Percentiles rank a stretch among this genome's conserved stretches.
phyloP scores from a whole-genome alignment of 805 yeast species.

The Candida ipomoeae region DNA sequence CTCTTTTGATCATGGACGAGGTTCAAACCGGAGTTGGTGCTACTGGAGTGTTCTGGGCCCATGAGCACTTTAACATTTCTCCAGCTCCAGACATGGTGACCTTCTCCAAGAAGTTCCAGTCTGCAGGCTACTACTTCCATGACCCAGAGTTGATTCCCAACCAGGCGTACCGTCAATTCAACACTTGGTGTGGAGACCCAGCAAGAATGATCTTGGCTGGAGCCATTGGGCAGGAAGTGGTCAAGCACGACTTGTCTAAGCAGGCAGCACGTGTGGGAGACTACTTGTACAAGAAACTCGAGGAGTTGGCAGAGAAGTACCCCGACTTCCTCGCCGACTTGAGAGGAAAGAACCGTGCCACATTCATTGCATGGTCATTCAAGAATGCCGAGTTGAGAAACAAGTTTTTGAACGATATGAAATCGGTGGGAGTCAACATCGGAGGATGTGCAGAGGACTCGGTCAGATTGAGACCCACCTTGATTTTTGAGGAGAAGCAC shows the following conservation, averaged over 20 bases:
- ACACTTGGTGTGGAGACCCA: slow-evolving; percentile 94
- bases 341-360: slow-evolving; percentile 72
- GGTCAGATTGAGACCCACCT: slow-evolving; percentile 76
- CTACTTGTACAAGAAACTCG: slow-evolving; percentile 58
- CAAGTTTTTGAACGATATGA: slow-evolving; percentile 56
- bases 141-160: slow-evolving; percentile 70
- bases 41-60: slow-evolving; percentile 83
- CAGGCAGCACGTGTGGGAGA: slow-evolving; percentile 60
- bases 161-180: slow-evolving; percentile 82
- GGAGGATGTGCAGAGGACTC: slow-evolving; percentile 83
- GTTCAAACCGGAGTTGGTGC: slow-evolving; percentile 92
- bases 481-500: slow-evolving; percentile 75
- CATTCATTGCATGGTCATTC: slow-evolving; percentile 80
- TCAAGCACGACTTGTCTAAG: slow-evolving; percentile 53
- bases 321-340: slow-evolving; percentile 53
- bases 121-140: slow-evolving; percentile 83
- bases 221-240: slow-evolving; percentile 64
- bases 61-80: slow-evolving; percentile 73
- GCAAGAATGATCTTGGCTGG: slow-evolving; percentile 73
- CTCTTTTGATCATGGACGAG: slow-evolving; percentile 75
- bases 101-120: slow-evolving; percentile 83
- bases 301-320: slow-evolving; percentile 47
- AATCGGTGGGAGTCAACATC: slow-evolving; percentile 64
- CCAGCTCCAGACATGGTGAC: slow-evolving; percentile 82
- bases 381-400: slow-evolving; percentile 54